These are phyloP conservation scores for Durotheca rogersii DNA, from an alignment of 495 filamentous ascomycete genomes.

Conservation along the genomic window DNA sequence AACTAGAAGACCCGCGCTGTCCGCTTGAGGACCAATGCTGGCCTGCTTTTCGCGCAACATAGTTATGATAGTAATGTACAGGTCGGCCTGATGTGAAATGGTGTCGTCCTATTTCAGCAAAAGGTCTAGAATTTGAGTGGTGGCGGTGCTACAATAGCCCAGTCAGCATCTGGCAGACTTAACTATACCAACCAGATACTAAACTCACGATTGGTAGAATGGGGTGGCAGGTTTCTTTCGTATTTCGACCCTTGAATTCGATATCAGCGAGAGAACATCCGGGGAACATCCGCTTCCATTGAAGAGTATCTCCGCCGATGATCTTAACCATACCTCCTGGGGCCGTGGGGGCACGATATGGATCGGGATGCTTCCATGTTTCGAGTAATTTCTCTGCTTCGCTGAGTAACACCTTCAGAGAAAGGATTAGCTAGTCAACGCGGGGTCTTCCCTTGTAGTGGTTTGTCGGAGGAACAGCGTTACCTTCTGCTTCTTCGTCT, in stretches of 20 bases:
- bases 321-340: conserved; percentile 76
- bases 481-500: conserved; percentile 88
- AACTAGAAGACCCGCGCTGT: too few relatives aligned
- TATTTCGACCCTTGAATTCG: conserved; percentile 99
- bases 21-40: too few relatives aligned
- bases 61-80: too few relatives aligned
- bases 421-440: conserved; percentile 1
- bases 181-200: background rate
- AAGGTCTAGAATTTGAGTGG: conserved; percentile 46
- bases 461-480: conserved; percentile 14
- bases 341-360: conserved; percentile 82
- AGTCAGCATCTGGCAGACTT: conserved; percentile 12
- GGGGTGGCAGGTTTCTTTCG: conserved; percentile 86
- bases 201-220: conserved; percentile 74
- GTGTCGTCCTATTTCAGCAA: too few relatives aligned
- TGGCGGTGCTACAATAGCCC: conserved; percentile 41
- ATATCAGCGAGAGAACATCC: too few relatives aligned
- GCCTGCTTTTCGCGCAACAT: too few relatives aligned
- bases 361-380: conserved; percentile 96
- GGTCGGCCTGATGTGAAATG: too few relatives aligned
- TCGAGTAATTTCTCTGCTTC: conserved; percentile 87
- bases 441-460: background rate
- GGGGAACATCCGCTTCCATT: too few relatives aligned
- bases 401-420: conserved; percentile 66
- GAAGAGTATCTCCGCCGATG: background rate